Evolutionary conservation across 2,329 filamentous ascomycete genomes (phyloP).

Genomic region (Cordyceps tenuipes): DNA sequence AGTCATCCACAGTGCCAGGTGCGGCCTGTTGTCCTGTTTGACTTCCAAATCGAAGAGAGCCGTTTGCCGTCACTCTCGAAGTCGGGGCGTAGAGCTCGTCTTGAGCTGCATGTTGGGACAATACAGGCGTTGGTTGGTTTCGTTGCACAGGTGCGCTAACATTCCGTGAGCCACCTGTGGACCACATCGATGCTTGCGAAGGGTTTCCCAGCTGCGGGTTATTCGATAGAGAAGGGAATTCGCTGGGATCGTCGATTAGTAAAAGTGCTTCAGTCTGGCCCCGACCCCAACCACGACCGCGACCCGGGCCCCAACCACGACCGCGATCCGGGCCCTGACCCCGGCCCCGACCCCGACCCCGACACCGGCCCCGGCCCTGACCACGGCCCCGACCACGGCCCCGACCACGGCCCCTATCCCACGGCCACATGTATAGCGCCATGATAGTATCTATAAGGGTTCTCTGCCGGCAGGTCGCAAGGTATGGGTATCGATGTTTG

Average conservation of each 20-base stretch:
- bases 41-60: conserved; percentile 46
- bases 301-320: conserved; percentile 20
- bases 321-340: conserved; percentile 9
- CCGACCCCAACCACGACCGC: too few species aligned
- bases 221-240: conserved; percentile 59
- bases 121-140: conserved; percentile 41
- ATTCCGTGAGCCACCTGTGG: conserved; percentile 39
- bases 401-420: conserved; percentile 10
- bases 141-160: conserved; percentile 42
- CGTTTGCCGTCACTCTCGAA: conserved; percentile 28
- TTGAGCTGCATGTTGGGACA: conserved; percentile 42
- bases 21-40: conserved; percentile 40
- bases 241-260: conserved; percentile 32
- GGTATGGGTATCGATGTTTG: neutral
- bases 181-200: conserved; percentile 47
- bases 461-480: neutral
- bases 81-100: conserved; percentile 37
- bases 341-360: conserved; percentile 9
- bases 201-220: conserved; percentile 45
- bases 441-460: neutral
- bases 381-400: neutral
- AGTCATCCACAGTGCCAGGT: conserved; percentile 47
- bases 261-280: neutral
- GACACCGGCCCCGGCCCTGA: neutral
- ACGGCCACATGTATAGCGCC: neutral